Evolutionary conservation across 2,329 filamentous ascomycete species (phyloP).

Genomic region (Dothideomycetes sp.): DNA sequence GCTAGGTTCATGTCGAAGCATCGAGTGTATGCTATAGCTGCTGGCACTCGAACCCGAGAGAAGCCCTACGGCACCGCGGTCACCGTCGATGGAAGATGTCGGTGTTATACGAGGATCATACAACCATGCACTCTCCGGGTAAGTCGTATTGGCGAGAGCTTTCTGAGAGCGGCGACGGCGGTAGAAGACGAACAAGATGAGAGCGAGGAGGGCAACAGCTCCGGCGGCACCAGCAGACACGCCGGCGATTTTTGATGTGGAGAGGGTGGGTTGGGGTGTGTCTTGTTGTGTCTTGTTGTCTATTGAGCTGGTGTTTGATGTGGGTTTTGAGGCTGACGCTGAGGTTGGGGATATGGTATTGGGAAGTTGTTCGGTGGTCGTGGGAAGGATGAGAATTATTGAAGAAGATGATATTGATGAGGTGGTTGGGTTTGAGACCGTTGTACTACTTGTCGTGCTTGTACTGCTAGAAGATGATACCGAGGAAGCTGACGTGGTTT

Average conservation of each 20-base stretch:
- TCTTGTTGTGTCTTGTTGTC: background rate
- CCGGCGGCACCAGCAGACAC: slow-evolving; percentile 4
- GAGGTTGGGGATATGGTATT: background rate
- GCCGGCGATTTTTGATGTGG: background rate
- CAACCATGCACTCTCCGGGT: slow-evolving; percentile 7
- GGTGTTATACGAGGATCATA: slow-evolving; percentile 3
- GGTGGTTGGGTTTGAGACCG: slow-evolving; percentile 1
- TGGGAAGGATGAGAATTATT: slow-evolving; percentile 4
- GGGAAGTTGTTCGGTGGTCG: background rate
- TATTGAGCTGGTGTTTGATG: background rate
- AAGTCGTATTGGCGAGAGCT: background rate
- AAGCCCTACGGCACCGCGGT: too few relatives aligned
- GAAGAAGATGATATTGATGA: background rate
- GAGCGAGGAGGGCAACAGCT: background rate
- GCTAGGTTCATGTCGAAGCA: too few relatives aligned
- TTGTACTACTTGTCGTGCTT: slow-evolving; percentile 1
- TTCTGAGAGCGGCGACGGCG: slow-evolving; percentile 1
- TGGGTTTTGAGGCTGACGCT: background rate
- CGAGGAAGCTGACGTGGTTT: background rate
- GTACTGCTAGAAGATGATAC: background rate
- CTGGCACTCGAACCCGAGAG: too few relatives aligned
- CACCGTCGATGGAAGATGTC: too few relatives aligned
- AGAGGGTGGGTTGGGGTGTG: background rate
- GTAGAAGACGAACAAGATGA: slow-evolving; percentile 2
- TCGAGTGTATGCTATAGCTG: too few relatives aligned